Evolutionary conservation across 805 yeast genomes (phyloP), one percentile per base, ranked within the genome.

Genomic region (Phaffomyces thermotolerans): DNA sequence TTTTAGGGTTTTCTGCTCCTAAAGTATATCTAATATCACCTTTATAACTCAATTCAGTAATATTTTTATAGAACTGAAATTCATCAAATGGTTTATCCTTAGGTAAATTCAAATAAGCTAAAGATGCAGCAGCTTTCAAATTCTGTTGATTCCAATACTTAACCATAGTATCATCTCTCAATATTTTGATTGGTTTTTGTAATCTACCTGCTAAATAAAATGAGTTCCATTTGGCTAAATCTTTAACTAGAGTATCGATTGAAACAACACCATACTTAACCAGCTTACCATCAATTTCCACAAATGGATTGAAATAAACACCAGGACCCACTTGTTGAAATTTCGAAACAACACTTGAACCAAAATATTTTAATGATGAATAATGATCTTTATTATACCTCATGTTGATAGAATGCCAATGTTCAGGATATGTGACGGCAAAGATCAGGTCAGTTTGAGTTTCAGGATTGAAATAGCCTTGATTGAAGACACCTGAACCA

Each of bases 401-500:
- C 54, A 87, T 65, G 60, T 93, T 93, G 35, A 73, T 58, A 1
- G 76, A 67, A 57, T 93, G 99, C 81, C 95, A 93, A 48, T 75
- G 78, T 29, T 68, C 67, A 3, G 95, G 78, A 57, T 81, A 75
- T 0, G 82, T 73, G 2, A 90, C 97, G 1, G 86, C 88, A 54
- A 84, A 79, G 12, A 91, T 84, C 63, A 93, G 64, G 60, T 93
- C 99, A 12, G 87, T 76, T 61, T 93, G 98, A 0, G 89, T 82
- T 31, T 72, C 71, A 12, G 61, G 58, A 10, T 59, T 52, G 4
- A 57, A 44, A n/a, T 67, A 63, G 5, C 79, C 81, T 60, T 91
- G 99, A 32, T 78, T 72, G 55, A 93, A 85, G 1, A 93, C 96
- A 5, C 96, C 96, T 8, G 95, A 84, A 2, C 99, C 99, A 62